Evolutionary conservation across 106 monocot genomes (phyloP), one percentile per base, ranked within the genome.

Genomic region (Phalaenopsis aphrodite): DNA sequence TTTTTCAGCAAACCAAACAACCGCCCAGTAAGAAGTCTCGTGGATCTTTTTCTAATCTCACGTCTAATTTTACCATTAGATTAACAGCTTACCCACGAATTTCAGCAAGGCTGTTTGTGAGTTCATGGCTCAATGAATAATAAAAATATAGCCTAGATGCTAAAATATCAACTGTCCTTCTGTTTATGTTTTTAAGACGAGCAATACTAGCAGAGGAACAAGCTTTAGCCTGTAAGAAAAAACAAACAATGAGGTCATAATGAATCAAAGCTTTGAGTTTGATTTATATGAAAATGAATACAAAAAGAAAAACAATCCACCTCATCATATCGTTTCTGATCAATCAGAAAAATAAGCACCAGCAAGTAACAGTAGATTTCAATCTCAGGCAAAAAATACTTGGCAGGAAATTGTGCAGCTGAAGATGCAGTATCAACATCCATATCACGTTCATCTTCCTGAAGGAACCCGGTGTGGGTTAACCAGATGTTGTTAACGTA

Each of bases 331-430:
- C 58, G 85, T 84, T 99, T 99, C 67, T 91, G 86, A 39, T 99
- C 99, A 79, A 99, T 95, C 49, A 99, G 83, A 80, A 90, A 99
- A 82, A 99, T 95, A 48, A 99, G 80, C 42, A 93, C 95, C 83
- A 99, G 90, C 81, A 99, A 83, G 84, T 95, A 99, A 76, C 95
- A 95, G 82, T 93, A 99, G 1, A 99, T 95, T 79, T 99, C 99
- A 78, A 99, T 78, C 80, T 99, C 99, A 15, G 99, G 99, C 16
- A 91, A 67, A n/a, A 83, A 55, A 81, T 99, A 81, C 77, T 91
- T 99, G 2, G 79, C 42, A 58, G 87, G 80, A 79, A 72, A 81
- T 79, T 88, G 99, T 72, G 67, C 75, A 69, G 84, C 81, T 69
- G 88, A 85, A 68, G 83, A 77, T 69, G 87, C 86, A 30, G 85